Conservation (phyloP, 257 asterid species). For the Ophiorrhiza pumila region DNA sequence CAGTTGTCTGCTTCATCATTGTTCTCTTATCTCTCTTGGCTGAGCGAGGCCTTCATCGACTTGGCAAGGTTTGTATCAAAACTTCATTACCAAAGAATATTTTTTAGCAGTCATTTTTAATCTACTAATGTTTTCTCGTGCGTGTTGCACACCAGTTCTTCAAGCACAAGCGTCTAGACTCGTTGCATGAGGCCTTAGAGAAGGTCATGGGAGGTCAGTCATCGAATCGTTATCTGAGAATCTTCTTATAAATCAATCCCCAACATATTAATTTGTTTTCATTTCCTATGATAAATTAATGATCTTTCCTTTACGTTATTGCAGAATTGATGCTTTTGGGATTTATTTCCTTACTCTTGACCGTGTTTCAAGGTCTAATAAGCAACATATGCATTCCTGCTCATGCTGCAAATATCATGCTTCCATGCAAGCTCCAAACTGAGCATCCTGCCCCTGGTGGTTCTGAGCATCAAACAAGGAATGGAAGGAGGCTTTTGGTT, state of each 20-base stretch:
- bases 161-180: slow-evolving; percentile 44
- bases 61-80: slow-evolving; percentile 57
- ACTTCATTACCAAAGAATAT: too few relatives aligned
- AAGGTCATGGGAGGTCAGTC: slow-evolving; percentile 68
- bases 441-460: neutral
- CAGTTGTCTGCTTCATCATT: slow-evolving; percentile 67
- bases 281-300: too few relatives aligned
- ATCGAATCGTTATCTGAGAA: neutral
- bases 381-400: slow-evolving; percentile 57
- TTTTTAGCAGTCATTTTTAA: too few relatives aligned
- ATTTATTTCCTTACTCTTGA: slow-evolving; percentile 71
- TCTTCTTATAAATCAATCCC: too few relatives aligned
- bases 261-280: neutral
- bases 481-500: slow-evolving; percentile 44
- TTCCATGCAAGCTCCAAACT: slow-evolving; percentile 55
- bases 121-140: neutral
- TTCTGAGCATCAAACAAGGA: slow-evolving; percentile 9
- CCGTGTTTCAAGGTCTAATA: slow-evolving; percentile 60
- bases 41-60: slow-evolving; percentile 66
- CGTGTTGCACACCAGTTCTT: slow-evolving; percentile 35
- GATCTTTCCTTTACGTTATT: neutral
- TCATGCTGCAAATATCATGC: slow-evolving; percentile 53
- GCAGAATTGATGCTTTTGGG: slow-evolving; percentile 95
- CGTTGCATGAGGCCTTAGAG: slow-evolving; percentile 60
- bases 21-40: slow-evolving; percentile 64